Conservation (phyloP, 768 basidiomycete genomes). For the Phaeotremella skinneri region DNA sequence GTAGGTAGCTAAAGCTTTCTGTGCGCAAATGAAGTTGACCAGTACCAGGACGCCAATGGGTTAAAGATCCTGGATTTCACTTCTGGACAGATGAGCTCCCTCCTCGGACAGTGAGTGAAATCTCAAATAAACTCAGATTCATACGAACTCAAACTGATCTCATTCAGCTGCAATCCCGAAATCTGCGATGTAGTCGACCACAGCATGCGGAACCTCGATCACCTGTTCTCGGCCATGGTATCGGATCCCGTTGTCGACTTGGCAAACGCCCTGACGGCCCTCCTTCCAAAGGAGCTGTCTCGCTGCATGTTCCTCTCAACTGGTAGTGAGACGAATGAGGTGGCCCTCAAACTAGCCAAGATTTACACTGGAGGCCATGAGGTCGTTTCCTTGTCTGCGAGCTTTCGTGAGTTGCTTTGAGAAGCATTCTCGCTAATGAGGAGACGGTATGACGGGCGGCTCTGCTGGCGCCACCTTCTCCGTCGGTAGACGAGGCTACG, state of each 20-base stretch:
- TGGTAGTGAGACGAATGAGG: constrained; percentile 35
- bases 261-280: constrained; percentile 16
- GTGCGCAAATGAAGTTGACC: neutral
- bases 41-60: constrained; percentile 25
- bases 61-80: constrained; percentile 40
- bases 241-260: constrained; percentile 30
- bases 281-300: constrained; percentile 27
- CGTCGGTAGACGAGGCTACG: constrained; percentile 19
- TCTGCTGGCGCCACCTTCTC: constrained; percentile 23
- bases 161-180: constrained; percentile 30
- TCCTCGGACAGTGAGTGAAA: constrained; percentile 32
- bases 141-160: neutral
- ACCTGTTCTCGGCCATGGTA: constrained; percentile 38
- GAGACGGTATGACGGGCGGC: constrained; percentile 27
- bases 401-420: constrained; percentile 22
- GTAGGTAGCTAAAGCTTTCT: constrained; percentile 7
- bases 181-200: constrained; percentile 21
- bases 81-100: constrained; percentile 38
- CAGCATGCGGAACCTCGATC: constrained; percentile 28
- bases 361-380: constrained; percentile 37
- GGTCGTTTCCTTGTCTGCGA: constrained; percentile 29
- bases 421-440: neutral
- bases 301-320: constrained; percentile 35
- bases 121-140: neutral
- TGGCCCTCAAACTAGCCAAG: constrained; percentile 40